Base-by-base conservation (phyloP, 2,329 filamentous ascomycete genomes). In the Cylindrodendrum hubeiense region DNA sequence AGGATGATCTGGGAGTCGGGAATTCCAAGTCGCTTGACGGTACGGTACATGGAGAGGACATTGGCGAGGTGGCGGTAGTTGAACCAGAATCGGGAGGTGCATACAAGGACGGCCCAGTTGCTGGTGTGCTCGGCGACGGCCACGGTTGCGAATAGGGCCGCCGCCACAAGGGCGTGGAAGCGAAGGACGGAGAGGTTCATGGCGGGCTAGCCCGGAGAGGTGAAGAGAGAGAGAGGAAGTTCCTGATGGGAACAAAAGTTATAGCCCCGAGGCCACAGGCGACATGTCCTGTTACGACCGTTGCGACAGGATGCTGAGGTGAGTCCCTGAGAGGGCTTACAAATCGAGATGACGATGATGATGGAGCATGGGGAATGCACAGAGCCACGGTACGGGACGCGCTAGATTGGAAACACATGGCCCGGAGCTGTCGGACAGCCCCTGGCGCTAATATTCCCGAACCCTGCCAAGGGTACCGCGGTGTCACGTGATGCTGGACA, bases 21-120 rank as follows among this genome's bases (percentile, higher is more conserved):
- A 65, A 99, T 99, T 51, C 96, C 96, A 39, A 99, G 90, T 13
- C 96, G 93, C 84, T 99, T 99, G 68, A 99, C 96, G 62, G 96
- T 99, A 63, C 96, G 93, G 83, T 99, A 99, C 69, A 99, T 90
- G 65, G 95, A 98, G 66, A 99, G 90, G 19, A 97, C 96, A 83
- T 99, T 99, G 80, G 96, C 95, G 56, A 99, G 91, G 80, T 99
- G 96, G 63, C 96, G 93, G 82, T 99, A 99, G 84, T 99, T 99
- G 90, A 99, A 99, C 96, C 96, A 99, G 86, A 99, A 99, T 58
- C 96, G 93, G 57, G 96, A 99, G 6, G 96, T 99, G 70, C 93
- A 96, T 64, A 99, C 96, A n/a, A 99, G 90, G 67, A 99, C 96
- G 10, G 96, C 96, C 96, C 96, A 99, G 82, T 99, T 99, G 78